Evolutionary conservation across 768 basidiomycete species (phyloP).

Genomic region (Cystobasidium tubakii): DNA sequence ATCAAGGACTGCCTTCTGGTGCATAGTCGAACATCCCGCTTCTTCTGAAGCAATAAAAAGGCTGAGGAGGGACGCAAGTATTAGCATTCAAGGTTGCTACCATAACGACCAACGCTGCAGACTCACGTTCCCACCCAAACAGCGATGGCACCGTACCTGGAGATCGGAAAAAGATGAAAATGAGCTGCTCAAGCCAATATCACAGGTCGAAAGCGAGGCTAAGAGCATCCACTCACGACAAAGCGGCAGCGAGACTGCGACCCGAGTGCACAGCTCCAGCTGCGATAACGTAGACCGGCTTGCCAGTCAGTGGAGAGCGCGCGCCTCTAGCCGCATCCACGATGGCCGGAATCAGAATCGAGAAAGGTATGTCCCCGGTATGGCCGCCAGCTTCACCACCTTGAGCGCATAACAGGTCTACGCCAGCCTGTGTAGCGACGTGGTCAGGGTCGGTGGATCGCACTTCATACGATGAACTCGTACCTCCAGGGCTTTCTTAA

Average conservation of each 20-base stretch:
- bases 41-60: slow-evolving; percentile 39
- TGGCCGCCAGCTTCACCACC: slow-evolving; percentile 88
- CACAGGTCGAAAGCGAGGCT: no score
- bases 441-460: no score
- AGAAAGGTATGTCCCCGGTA: slow-evolving; percentile 76
- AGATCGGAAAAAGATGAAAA: slow-evolving; percentile 65
- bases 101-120: no score
- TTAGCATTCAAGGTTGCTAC: no score
- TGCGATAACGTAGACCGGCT: slow-evolving; percentile 78
- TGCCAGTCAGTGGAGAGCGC: slow-evolving; percentile 70
- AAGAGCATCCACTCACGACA: slow-evolving; percentile 57
- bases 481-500: slow-evolving; percentile 44
- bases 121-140: slow-evolving; percentile 62
- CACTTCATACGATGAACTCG: no score
- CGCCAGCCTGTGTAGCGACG: slow-evolving; percentile 63
- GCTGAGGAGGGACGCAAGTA: slow-evolving; percentile 30
- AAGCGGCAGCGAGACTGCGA: slow-evolving; percentile 54
- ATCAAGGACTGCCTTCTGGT: slow-evolving; percentile 34
- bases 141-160: slow-evolving; percentile 73
- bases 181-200: not conserved
- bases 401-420: slow-evolving; percentile 85
- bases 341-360: slow-evolving; percentile 82
- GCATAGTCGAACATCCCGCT: slow-evolving; percentile 36
- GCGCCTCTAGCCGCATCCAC: slow-evolving; percentile 73
- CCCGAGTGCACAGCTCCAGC: slow-evolving; percentile 81